Evolutionary conservation across 257 asterid genomes (phyloP), one percentile per base, ranked within the genome.

Genomic region (Fraxinus excelsior): DNA sequence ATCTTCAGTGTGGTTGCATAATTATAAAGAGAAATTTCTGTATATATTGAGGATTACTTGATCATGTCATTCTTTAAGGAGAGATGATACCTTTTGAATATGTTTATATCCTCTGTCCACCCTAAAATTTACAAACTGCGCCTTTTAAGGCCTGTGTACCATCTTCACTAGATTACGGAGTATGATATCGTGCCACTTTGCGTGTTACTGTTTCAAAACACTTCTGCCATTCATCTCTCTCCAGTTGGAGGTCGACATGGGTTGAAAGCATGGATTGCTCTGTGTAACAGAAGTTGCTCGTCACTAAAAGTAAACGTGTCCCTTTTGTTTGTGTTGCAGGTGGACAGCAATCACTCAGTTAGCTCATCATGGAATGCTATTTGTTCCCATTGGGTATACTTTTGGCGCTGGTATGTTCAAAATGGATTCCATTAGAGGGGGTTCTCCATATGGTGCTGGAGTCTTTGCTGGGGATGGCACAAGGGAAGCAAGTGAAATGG

Each of bases 371-470:
- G 97, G 97, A 6, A 89, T 91, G 97, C 87, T 92, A 10, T 92
- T 88, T 80, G 93, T 92, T 79, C 97, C 96, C 9, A 86, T 92
- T 25, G 97, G 94, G 2, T 89, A 90, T 85, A 91, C 95, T 9
- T 92, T 92, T 78, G 97, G 94, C 46, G 97, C 95, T 0, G 95
- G 90, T 28, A 91, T 89, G 96, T 92, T 91, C 85, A 91, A 86
- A 76, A 86, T 89, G 93, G 93, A 91, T 73, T 84, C 90, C 32
- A 76, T 86, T 2, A 80, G 92, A 78, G 96, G 97, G 16, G 90
- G 88, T n/a, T 67, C 88, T 71, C 84, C 87, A 0, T 86, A 82
- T 25, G 90, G 90, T 53, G 90, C 83, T 2, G 98, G 84, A 73
- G 87, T 81, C 8, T 81, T 83, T 66, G 87, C 84, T 42, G 91